Evolutionary conservation across 345 rosid species (phyloP), one percentile per base, ranked within the genome.

Genomic region (Geranium brycei): DNA sequence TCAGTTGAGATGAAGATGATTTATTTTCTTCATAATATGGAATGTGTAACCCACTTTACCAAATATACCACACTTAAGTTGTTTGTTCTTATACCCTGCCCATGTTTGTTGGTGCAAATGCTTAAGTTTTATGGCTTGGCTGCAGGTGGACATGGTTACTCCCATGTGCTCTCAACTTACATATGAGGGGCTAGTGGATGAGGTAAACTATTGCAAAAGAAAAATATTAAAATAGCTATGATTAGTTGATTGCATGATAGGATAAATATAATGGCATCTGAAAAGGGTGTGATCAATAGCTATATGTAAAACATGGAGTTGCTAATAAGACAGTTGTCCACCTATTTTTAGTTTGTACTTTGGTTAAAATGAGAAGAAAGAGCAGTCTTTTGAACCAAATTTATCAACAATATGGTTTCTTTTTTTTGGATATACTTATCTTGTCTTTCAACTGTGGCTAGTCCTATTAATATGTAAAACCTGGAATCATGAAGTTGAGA

Each of bases 101-200:
- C 13, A 0, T 47, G 53, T 47, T 28, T 64, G 58, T 28, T 60
- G 57, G 53, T 6, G 14, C 31, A n/a, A 41, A 66, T 55, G 57
- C 65, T 61, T 47, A 47, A 28, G 7, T 1, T 35, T 35, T 35
- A 28, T n/a, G 58, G 41, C 65, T 41, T 71, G 63, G 57, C 64
- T 80, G 78, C 85, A 89, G 98, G 95, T 89, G 71, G 98, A 92
- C 82, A 83, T 89, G 95, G 82, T 87, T 63, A 89, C 95, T 64
- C 98, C 98, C 16, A 87, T 89, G 95, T 87, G 92, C 65, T 79
- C 95, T 61, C 98, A 92, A 67, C 75, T 92, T 67, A 92, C 98
- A 47, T 92, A 92, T 68, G 98, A 89, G 77, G 98, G 98, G 71
- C 84, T 92, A 63, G 23, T 92, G 64, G 96, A 89, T 51, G 98